Evolutionary conservation across 75 land plant species (phyloP).

Genomic region (Selaginella moellendorffii): DNA sequence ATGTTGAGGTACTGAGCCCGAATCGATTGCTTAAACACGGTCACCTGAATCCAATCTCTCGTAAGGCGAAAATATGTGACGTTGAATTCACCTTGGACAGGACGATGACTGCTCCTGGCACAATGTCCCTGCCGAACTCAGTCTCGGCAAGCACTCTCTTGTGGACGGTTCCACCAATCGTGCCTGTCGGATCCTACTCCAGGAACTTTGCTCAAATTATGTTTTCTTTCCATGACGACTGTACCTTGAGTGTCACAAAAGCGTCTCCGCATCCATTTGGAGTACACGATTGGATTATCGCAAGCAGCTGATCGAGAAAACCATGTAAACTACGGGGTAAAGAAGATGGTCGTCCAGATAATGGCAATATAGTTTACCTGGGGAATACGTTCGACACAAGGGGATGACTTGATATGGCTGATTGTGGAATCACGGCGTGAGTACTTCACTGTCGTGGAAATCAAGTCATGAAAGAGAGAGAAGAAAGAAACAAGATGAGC

Average conservation of each 20-base stretch:
- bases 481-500: background rate
- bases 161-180: slow-evolving; percentile 41
- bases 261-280: slow-evolving; percentile 46
- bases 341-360: background rate
- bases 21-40: slow-evolving; percentile 39
- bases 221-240: background rate
- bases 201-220: background rate
- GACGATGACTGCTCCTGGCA: slow-evolving; percentile 46
- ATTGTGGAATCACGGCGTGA: background rate
- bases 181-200: slow-evolving; percentile 58
- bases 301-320: slow-evolving; percentile 37
- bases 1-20: slow-evolving; percentile 41
- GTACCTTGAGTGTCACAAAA: slow-evolving; percentile 47
- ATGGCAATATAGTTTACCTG: background rate
- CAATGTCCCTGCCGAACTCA: slow-evolving; percentile 32
- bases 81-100: slow-evolving; percentile 39
- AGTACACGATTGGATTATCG: slow-evolving; percentile 42
- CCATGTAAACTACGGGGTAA: background rate
- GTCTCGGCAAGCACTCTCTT: slow-evolving; percentile 34
- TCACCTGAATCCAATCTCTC: slow-evolving; percentile 32
- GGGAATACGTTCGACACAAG: background rate
- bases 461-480: background rate
- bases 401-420: slow-evolving; percentile 2
- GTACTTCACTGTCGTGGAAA: background rate
- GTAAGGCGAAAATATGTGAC: background rate